Conservation (phyloP, 768 basidiomycete species). For the Pleurotus sapidus region DNA sequence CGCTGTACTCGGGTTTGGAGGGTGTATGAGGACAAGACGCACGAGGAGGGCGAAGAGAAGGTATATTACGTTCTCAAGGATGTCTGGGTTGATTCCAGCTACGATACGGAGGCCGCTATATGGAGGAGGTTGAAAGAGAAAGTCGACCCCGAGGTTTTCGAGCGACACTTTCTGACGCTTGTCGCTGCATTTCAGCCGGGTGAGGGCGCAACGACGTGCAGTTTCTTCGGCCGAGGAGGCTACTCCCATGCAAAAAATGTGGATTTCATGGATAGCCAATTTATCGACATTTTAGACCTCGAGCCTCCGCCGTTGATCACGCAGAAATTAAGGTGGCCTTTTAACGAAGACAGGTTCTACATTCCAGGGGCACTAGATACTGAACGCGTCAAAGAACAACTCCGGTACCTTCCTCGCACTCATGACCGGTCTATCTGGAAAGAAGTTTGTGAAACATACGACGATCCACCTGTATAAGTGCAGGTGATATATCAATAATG, state of each 20-base stretch:
- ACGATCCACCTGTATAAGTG: neutral
- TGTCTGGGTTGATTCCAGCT: neutral
- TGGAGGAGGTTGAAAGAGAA: neutral
- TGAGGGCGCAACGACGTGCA: neutral
- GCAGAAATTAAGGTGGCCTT: neutral
- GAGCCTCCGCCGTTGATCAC: neutral
- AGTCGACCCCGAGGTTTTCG: neutral
- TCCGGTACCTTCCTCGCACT: neutral
- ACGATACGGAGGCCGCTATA: neutral
- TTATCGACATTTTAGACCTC: neutral
- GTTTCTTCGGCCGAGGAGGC: neutral
- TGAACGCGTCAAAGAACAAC: neutral
- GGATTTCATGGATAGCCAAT: neutral
- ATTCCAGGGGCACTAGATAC: neutral
- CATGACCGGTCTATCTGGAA: neutral
- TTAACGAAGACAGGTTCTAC: neutral
- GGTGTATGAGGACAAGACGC: neutral
- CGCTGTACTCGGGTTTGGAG: conserved; percentile 11
- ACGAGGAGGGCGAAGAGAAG: neutral
- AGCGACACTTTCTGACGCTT: neutral
- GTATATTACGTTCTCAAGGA: neutral
- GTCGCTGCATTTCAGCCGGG: neutral
- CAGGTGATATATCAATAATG: no score
- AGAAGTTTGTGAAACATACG: neutral
- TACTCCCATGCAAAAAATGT: neutral